A percentile compares a stretch with the other conserved stretches of the same genome.
These are phyloP conservation scores for Aspergillus texensis DNA, from an alignment of 2,329 filamentous ascomycete species.

Conservation along the genomic window DNA sequence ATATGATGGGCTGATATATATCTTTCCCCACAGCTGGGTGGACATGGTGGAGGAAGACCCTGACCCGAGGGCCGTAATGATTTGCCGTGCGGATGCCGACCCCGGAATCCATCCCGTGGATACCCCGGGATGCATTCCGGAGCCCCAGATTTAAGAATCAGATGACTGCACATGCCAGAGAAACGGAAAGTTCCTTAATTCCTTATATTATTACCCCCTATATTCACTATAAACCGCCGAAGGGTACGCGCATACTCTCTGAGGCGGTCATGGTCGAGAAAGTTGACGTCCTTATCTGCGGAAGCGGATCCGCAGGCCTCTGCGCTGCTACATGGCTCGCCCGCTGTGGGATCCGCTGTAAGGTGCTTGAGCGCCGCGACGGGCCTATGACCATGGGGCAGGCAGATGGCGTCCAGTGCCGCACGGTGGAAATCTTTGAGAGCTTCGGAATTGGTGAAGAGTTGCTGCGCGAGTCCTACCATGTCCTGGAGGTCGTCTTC, in stretches of 20 bases:
- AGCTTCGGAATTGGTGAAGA: constrained; percentile 59
- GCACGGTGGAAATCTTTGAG: constrained; percentile 65
- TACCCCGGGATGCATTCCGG: constrained; percentile 20
- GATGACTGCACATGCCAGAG: background rate
- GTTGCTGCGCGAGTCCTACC: constrained; percentile 60
- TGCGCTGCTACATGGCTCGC: constrained; percentile 65
- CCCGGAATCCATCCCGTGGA: constrained; percentile 19
- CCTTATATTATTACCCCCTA: background rate
- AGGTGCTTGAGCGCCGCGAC: constrained; percentile 59
- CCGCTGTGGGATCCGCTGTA: constrained; percentile 58
- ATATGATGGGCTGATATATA: background rate
- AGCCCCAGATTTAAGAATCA: constrained; percentile 14
- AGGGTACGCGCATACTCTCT: background rate
- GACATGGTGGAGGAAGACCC: background rate
- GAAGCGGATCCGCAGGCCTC: constrained; percentile 64
- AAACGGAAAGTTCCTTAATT: constrained; percentile 17
- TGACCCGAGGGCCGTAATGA: constrained; percentile 2
- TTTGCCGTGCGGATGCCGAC: constrained; percentile 5
- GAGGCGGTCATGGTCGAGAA: constrained; percentile 21
- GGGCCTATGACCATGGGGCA: constrained; percentile 62
- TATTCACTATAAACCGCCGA: background rate
- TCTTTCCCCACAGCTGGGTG: background rate
- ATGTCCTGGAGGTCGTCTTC: constrained; percentile 61
- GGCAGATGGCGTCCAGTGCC: constrained; percentile 65
- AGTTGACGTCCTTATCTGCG: constrained; percentile 62